Percentiles rank a stretch among this genome's conserved stretches.
Evolutionary conservation across 805 yeast genomes (phyloP).

Genomic region (Phaffomyces opuntiae): DNA sequence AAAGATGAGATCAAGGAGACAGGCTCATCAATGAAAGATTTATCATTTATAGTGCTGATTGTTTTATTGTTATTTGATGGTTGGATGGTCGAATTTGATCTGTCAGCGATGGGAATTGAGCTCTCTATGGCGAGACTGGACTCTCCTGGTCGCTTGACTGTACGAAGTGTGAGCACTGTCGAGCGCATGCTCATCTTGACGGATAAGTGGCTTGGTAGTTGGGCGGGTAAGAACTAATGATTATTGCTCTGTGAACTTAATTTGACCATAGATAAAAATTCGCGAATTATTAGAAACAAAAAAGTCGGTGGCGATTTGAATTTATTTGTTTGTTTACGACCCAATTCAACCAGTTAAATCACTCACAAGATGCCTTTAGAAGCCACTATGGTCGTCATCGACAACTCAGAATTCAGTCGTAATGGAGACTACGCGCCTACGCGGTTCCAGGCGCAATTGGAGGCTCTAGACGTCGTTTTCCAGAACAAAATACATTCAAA

Average conservation of each 20-base stretch:
- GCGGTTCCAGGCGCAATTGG: conserved; percentile 87
- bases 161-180: conserved; percentile 23
- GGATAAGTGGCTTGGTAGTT: too few species aligned
- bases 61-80: not conserved
- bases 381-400: conserved; percentile 92
- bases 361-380: conserved; percentile 72
- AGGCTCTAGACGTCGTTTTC: conserved; percentile 82
- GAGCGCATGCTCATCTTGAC: conserved; percentile 19
- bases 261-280: not conserved
- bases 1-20: conserved; percentile 25
- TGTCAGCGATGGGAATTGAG: conserved; percentile 1
- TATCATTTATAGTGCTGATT: not conserved
- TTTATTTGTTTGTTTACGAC: not conserved
- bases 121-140: conserved; percentile 20
- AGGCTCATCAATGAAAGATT: conserved; percentile 13
- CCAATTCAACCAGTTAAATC: not conserved
- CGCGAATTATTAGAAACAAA: too few species aligned
- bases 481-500: conserved; percentile 79
- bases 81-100: too few species aligned
- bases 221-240: too few species aligned
- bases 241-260: too few species aligned
- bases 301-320: too few species aligned
- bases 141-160: conserved; percentile 19
- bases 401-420: conserved; percentile 92
- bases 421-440: conserved; percentile 91